Evolutionary conservation across 768 basidiomycete genomes (phyloP), one percentile per base, ranked within the genome.

Genomic region (Hortiboletus campestris): DNA sequence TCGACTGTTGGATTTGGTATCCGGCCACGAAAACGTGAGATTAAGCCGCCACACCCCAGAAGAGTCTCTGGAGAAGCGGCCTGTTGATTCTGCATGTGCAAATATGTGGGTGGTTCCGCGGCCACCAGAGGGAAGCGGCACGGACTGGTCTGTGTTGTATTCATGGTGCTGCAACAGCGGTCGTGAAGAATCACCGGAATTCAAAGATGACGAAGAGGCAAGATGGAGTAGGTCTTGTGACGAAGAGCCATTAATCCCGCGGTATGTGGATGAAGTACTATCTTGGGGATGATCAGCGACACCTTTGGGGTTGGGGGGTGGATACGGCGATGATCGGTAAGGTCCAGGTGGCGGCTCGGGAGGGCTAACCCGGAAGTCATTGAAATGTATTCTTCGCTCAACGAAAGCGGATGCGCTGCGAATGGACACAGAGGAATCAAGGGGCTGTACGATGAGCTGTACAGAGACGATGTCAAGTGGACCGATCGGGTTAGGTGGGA

Each of bases 401-500:
- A 92, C 75, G 48, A 82, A 76, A 46, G 88, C 76, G 55, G 78
- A 83, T 3, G 86, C 84, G 58, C 80, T 82, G 43, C 84, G 85
- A 54, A 91, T 76, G 38, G 78, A 74, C 36, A 85, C 76, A 25
- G 71, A 69, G n/a, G 77, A 70, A 59, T 89, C 85, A 41, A 79
- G 58, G 8, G 87, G 83, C n/a, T 80, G 77, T 44, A 90, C 75
- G 49, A 78, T 75, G 55, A 92, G 74, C 14, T 83, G 79, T 53
- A 89, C 78, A 51, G 88, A 80, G 29, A 91, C 77, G 35, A 88
- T 77, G 69, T 91, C 90, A 43, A 82, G 75, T 25, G 90, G 90
- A 20, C 88, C 89, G 48, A 90, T 77, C 8, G 89, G 80, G 40
- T 74, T 63, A 20, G 77, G 72, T 29, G 89, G 86, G 0, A 77